phyloP scores from a whole-genome alignment of 2,329 filamentous ascomycete species.

The Microdochium paspali region DNA sequence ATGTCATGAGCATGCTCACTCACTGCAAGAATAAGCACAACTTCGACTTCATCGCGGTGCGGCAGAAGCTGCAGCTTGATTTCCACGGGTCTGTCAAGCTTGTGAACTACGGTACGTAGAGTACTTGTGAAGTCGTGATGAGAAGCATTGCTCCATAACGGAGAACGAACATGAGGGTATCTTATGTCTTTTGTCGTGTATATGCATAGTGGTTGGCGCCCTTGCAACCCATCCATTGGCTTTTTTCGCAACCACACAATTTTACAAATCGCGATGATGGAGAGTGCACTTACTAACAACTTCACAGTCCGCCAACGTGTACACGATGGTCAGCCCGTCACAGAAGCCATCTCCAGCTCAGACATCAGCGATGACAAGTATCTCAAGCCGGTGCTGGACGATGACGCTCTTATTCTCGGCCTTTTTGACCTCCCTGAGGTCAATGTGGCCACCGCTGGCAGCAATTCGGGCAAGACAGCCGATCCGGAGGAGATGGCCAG shows the following conservation, averaged over 20 bases:
- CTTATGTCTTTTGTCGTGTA: no score
- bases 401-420: slow-evolving; percentile 81
- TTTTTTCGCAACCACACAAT: no score
- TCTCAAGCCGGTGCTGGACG: slow-evolving; percentile 75
- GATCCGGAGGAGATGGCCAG: slow-evolving; percentile 27
- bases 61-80: slow-evolving; percentile 52
- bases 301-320: slow-evolving; percentile 35
- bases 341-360: slow-evolving; percentile 47
- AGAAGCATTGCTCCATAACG: no score
- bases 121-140: background rate
- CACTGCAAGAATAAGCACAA: slow-evolving; percentile 56
- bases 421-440: slow-evolving; percentile 66
- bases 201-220: no score
- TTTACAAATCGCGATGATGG: background rate
- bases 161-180: no score
- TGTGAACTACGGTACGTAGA: slow-evolving; percentile 52
- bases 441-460: slow-evolving; percentile 17
- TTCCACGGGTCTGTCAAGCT: slow-evolving; percentile 67
- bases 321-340: slow-evolving; percentile 33
- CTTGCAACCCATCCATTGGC: no score
- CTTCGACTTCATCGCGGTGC: slow-evolving; percentile 57
- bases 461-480: slow-evolving; percentile 8
- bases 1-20: slow-evolving; percentile 55
- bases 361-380: slow-evolving; percentile 71
- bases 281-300: background rate